These are phyloP conservation scores for Alternaria longipes DNA, from an alignment of 2,329 filamentous ascomycete genomes.

Conservation along the genomic window DNA sequence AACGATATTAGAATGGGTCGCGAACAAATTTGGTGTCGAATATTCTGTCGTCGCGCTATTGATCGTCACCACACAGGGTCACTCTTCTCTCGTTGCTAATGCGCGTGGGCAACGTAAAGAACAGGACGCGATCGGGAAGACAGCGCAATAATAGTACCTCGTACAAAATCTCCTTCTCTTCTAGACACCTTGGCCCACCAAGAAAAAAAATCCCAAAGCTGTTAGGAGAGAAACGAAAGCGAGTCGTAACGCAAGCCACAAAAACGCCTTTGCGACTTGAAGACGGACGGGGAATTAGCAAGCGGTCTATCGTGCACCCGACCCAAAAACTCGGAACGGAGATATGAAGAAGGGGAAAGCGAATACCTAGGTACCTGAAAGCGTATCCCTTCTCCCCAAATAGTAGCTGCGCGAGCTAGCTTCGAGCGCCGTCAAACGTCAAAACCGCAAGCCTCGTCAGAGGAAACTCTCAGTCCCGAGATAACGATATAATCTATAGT, in stretches of 20 bases:
- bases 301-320: background rate
- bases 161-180: background rate
- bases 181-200: background rate
- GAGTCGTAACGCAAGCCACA: slow-evolving; percentile 5
- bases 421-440: background rate
- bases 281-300: background rate
- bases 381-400: background rate
- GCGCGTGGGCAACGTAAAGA: background rate
- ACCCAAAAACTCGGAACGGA: background rate
- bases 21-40: background rate
- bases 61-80: background rate
- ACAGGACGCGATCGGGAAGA: background rate
- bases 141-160: background rate
- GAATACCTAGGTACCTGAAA: background rate
- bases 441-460: background rate
- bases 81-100: background rate
- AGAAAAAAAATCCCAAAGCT: background rate
- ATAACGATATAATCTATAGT: background rate
- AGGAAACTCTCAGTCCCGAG: background rate
- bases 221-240: background rate
- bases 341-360: background rate
- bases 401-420: slow-evolving; percentile 1
- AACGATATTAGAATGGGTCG: background rate
- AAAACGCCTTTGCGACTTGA: background rate
- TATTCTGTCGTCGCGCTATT: background rate